Base-by-base conservation (phyloP, 768 basidiomycete genomes). In the Candolleomyces efflorescens region DNA sequence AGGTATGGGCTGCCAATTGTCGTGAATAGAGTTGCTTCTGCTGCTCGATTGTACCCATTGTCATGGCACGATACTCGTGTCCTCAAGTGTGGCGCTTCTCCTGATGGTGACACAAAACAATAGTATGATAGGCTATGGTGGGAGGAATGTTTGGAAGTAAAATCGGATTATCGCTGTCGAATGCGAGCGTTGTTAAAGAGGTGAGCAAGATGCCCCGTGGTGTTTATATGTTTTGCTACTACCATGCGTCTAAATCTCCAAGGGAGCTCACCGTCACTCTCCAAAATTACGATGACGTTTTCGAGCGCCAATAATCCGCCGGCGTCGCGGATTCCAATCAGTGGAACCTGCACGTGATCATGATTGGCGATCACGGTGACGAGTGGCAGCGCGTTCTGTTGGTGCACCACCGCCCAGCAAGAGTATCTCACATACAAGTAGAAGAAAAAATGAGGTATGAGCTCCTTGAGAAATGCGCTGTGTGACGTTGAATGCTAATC, bases 1-100 rank as follows among this genome's bases (percentile, higher is more conserved):
- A 65, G 1, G 79, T 81, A 61, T 79, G 67, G 3, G 67, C 76
- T 6, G 73, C 74, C 10, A 81, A 65, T 54, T 78, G 71, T 23
- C 67, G 68, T 2, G 78, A 73, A 55, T 81, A 79, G 22, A 67
- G 62, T 15, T 65, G 65, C 57, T 72, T 76, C 62, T 71, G 65
- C 53, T 78, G 73, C 59, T 78, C 74, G 32, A 72, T 4, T 17
- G 72, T 71, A 38, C 68, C 64, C n/a, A 68, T 66, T 10, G 59
- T 51, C 60, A 59, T 63, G n/a, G n/a, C n/a, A n/a, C n/a, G n/a
- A 15, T 51, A 17, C 43, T 53, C 15, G 12, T 18, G 18, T 24
- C 22, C 6, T 26, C 13, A 24, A 3, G 18, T 48, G 46, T 43
- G 41, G 41, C 41, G 41, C 18, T 43, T 11, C 32, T 44, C 13